Evolutionary conservation across 495 filamentous ascomycete species (phyloP).

Genomic region (Hypoxylon lienhwacheense): DNA sequence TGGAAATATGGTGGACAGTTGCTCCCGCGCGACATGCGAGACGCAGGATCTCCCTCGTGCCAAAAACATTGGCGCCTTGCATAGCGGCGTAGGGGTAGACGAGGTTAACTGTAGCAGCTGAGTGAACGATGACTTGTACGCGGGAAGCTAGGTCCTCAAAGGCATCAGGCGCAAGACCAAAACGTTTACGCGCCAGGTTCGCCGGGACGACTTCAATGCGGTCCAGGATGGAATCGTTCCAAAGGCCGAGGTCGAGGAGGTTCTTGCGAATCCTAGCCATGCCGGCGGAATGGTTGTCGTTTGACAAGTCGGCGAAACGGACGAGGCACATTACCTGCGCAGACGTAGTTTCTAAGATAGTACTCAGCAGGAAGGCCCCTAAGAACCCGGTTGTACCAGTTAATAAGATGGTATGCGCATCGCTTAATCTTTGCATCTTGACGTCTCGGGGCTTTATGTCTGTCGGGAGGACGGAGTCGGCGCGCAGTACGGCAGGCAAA

Average conservation of each 20-base stretch:
- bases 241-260: constrained; percentile 64
- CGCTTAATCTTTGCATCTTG: constrained; percentile 54
- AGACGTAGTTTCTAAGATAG: constrained; percentile 54
- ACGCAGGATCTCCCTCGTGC: constrained; percentile 65
- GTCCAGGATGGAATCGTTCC: constrained; percentile 67
- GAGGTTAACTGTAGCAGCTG: constrained; percentile 66
- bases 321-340: constrained; percentile 69
- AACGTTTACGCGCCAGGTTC: constrained; percentile 59
- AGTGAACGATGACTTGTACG: constrained; percentile 65
- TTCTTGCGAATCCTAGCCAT: constrained; percentile 63
- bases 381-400: constrained; percentile 49
- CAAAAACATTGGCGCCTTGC: constrained; percentile 59
- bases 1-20: constrained; percentile 70
- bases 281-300: constrained; percentile 56
- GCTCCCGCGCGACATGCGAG: constrained; percentile 61
- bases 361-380: constrained; percentile 45
- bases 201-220: constrained; percentile 68
- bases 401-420: constrained; percentile 56
- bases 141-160: constrained; percentile 60
- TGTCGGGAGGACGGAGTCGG: constrained; percentile 60
- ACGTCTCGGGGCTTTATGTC: constrained; percentile 55
- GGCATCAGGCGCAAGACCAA: constrained; percentile 58
- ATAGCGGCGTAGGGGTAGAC: constrained; percentile 68
- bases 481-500: constrained; percentile 60
- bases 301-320: constrained; percentile 60